phyloP scores from a whole-genome alignment of 345 rosid genomes.

The Litchi chinensis region DNA sequence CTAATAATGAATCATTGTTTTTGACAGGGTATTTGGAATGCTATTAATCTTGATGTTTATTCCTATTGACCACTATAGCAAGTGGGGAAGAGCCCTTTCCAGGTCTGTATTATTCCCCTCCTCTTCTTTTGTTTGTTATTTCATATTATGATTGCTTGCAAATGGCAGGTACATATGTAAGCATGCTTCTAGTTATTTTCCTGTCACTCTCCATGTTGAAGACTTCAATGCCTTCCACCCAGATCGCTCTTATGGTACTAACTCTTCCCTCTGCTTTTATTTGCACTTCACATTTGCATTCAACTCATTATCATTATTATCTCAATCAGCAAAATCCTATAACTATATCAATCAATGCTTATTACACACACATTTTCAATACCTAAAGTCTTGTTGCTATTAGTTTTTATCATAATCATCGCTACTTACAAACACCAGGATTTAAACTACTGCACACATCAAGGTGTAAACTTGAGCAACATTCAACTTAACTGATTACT shows the following conservation, averaged over 20 bases:
- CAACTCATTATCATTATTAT: background rate
- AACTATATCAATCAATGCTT: background rate
- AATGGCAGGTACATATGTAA: constrained; percentile 67
- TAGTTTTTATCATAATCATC: background rate
- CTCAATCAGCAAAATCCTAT: background rate
- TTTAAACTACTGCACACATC: background rate
- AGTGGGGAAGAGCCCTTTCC: constrained; percentile 62
- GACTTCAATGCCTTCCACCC: constrained; percentile 64
- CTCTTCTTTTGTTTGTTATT: background rate
- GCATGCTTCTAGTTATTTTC: constrained; percentile 76
- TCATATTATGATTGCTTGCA: background rate
- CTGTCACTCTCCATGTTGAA: constrained; percentile 72
- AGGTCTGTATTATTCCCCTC: constrained; percentile 36
- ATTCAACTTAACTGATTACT: background rate
- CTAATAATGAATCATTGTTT: background rate
- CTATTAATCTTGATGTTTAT: constrained; percentile 63
- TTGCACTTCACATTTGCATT: too few relatives aligned
- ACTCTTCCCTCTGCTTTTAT: background rate
- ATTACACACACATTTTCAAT: background rate
- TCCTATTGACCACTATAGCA: constrained; percentile 63
- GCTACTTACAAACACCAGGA: background rate
- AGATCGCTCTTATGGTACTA: constrained; percentile 71
- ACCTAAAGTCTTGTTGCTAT: background rate
- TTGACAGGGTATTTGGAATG: constrained; percentile 53
- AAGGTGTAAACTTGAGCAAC: constrained; percentile 2